These are phyloP conservation scores for Rhodotorula taiwanensis DNA, from an alignment of 768 basidiomycete genomes.

Conservation along the genomic window DNA sequence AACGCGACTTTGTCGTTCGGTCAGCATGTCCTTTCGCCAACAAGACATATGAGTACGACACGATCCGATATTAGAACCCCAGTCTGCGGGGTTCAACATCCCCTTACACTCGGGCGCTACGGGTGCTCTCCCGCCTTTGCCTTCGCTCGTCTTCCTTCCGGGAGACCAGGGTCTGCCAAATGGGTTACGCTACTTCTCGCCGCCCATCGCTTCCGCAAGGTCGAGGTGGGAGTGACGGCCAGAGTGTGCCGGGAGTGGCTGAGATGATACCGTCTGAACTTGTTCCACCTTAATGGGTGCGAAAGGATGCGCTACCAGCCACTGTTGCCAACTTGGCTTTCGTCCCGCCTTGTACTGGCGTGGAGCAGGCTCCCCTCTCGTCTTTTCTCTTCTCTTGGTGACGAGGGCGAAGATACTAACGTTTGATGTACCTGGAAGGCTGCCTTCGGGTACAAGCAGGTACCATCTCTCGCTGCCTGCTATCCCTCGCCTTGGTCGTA, in stretches of 20 bases:
- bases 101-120: background rate
- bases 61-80: too few relatives aligned
- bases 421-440: constrained; percentile 17
- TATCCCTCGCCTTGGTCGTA: background rate
- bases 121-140: constrained; percentile 4
- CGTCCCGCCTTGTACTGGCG: constrained; percentile 28
- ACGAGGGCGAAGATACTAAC: background rate
- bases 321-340: background rate
- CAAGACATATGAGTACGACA: too few relatives aligned
- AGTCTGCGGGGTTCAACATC: background rate
- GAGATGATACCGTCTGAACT: constrained; percentile 98
- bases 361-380: constrained; percentile 45
- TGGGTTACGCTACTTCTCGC: too few relatives aligned
- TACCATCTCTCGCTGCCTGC: background rate
- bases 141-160: background rate
- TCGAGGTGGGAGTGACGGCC: background rate
- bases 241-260: constrained; percentile 42
- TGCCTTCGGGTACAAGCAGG: constrained; percentile 40
- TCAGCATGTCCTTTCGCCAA: too few relatives aligned
- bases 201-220: background rate
- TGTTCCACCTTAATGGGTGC: constrained; percentile 92
- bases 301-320: constrained; percentile 65
- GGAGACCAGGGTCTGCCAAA: background rate
- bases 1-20: too few relatives aligned
- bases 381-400: constrained; percentile 6